Evolutionary conservation across 345 rosid genomes (phyloP).

Genomic region (Citrus australasica): DNA sequence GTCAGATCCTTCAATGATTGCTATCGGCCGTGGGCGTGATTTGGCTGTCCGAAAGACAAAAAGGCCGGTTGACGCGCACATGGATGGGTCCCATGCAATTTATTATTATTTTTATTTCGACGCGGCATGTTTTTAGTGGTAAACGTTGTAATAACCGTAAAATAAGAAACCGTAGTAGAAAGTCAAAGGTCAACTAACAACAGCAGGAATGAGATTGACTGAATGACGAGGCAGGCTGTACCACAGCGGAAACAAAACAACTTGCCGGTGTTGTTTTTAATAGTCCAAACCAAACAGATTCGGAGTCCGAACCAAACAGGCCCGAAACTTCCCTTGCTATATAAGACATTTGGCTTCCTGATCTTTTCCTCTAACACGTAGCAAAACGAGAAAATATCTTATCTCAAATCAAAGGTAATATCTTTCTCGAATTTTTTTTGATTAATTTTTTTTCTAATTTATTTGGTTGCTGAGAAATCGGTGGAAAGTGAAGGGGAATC

Average conservation of each 20-base stretch:
- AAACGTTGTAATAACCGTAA: background rate
- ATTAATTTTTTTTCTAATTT: background rate
- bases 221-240: background rate
- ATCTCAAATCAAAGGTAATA: background rate
- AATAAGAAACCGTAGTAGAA: background rate
- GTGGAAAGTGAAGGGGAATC: background rate
- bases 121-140: background rate
- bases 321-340: background rate
- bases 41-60: too few relatives aligned
- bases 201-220: background rate
- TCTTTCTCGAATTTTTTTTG: background rate
- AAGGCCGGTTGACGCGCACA: background rate
- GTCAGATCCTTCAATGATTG: background rate
- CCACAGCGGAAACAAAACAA: background rate
- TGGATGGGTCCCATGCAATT: background rate
- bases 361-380: background rate
- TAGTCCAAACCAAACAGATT: background rate
- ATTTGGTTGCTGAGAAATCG: background rate
- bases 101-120: background rate
- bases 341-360: background rate
- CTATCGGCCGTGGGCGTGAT: too few relatives aligned
- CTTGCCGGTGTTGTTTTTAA: background rate
- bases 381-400: background rate
- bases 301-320: background rate
- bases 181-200: constrained; percentile 9